Evolutionary conservation across 441 rosid genomes (phyloP).

Genomic region (Populus tomentosa): DNA sequence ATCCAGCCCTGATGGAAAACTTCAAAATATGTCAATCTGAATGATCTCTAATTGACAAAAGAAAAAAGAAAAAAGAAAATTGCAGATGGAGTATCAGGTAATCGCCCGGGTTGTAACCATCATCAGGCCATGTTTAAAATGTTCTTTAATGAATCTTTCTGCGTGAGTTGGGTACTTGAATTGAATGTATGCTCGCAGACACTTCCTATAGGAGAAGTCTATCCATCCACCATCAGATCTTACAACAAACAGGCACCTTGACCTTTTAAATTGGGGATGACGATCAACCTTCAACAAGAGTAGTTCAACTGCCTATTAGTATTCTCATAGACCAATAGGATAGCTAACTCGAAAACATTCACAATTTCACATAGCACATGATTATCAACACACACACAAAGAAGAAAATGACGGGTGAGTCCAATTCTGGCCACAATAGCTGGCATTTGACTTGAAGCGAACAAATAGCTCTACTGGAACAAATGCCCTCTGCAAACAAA

Average conservation of each 20-base stretch:
- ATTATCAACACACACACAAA: not conserved
- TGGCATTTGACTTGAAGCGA: not conserved
- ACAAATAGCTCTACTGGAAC: not conserved
- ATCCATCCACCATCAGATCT: conserved; percentile 85
- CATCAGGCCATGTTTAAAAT: conserved; percentile 51
- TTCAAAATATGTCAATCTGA: not conserved
- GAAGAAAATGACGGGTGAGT: not conserved
- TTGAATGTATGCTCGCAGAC: conserved; percentile 69
- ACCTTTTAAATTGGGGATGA: conserved; percentile 66
- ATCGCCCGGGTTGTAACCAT: not conserved
- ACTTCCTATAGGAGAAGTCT: conserved; percentile 85
- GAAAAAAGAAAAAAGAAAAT: conserved; percentile 5
- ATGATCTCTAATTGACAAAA: not conserved
- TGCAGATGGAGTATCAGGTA: not conserved
- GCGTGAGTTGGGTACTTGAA: conserved; percentile 59
- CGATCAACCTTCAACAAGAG: conserved; percentile 58
- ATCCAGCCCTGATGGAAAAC: not conserved
- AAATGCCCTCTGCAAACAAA: not conserved
- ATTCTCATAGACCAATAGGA: conserved; percentile 9
- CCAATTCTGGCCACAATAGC: not conserved
- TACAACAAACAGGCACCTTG: conserved; percentile 77
- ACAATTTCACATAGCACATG: too few species aligned
- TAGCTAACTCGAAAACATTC: not conserved
- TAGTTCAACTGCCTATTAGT: conserved; percentile 18
- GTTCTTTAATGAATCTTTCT: conserved; percentile 64